Evolutionary conservation across 73 alveolate genomes (phyloP).

Genomic region (Paramecium tetraurelia): DNA sequence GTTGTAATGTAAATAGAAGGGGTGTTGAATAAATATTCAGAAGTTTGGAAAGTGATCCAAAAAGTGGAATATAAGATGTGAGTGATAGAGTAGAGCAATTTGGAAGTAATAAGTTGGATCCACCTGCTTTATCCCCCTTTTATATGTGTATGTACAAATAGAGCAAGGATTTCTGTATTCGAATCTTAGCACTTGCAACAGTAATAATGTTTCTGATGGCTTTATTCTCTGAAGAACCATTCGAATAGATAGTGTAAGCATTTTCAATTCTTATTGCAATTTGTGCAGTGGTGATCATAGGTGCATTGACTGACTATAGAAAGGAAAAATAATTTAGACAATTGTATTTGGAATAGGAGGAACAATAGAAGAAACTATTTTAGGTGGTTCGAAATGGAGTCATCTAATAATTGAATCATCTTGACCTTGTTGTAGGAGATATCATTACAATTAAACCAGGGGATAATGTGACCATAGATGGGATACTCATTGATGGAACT

Average conservation of each 20-base stretch:
- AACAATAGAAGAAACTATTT: conserved; percentile 67
- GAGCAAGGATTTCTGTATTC: conserved; percentile 87
- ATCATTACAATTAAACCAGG: conserved; percentile 55
- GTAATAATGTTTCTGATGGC: conserved; percentile 87
- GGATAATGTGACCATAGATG: conserved; percentile 65
- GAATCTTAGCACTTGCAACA: conserved; percentile 90
- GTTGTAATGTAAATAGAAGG: not conserved
- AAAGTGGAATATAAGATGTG: not conserved
- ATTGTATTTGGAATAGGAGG: conserved; percentile 67
- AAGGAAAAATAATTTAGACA: conserved; percentile 82
- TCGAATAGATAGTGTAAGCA: conserved; percentile 91
- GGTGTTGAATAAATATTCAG: not conserved
- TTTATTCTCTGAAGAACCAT: conserved; percentile 64
- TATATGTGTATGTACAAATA: conserved; percentile 67
- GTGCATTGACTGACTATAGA: conserved; percentile 82
- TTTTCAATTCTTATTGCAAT: conserved; percentile 86
- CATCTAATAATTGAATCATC: conserved; percentile 58
- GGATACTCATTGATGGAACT: conserved; percentile 57
- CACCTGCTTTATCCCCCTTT: conserved; percentile 33
- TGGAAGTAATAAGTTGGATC: conserved; percentile 16
- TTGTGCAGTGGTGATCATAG: conserved; percentile 81
- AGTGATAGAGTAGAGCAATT: not conserved
- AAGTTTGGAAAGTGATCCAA: not conserved
- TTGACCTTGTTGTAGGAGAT: conserved; percentile 68
- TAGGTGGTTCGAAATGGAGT: conserved; percentile 77